These are phyloP conservation scores for Lonicera japonica DNA, from an alignment of 129 eudicot genomes.

Conservation along the genomic window DNA sequence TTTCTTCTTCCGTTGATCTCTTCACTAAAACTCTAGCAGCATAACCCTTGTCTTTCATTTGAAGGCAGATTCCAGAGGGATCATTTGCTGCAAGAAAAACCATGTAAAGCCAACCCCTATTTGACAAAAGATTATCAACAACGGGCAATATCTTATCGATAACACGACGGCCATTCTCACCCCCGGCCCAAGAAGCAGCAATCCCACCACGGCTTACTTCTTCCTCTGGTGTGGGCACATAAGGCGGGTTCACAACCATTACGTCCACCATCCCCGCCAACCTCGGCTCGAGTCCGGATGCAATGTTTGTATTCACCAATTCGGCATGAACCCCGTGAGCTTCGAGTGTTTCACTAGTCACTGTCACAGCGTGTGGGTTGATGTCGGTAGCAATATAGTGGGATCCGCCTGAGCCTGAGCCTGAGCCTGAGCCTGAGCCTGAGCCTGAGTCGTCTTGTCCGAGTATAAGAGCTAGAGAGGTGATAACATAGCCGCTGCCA, in stretches of 20 bases:
- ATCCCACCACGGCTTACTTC: conserved; percentile 73
- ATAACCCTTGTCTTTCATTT: conserved; percentile 74
- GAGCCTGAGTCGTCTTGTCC: no score
- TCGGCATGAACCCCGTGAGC: conserved; percentile 82
- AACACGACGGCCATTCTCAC: conserved; percentile 82
- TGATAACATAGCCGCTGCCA: conserved; percentile 84
- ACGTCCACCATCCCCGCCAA: conserved; percentile 58
- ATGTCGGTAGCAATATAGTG: conserved; percentile 70
- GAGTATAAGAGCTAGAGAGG: conserved; percentile 79
- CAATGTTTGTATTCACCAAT: conserved; percentile 55
- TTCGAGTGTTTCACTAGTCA: conserved; percentile 64
- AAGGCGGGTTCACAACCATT: conserved; percentile 83
- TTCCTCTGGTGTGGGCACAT: conserved; percentile 91
- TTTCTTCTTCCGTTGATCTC: conserved; percentile 93
- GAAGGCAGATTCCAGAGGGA: conserved; percentile 55
- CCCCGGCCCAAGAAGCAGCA: conserved; percentile 86
- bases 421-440: no score
- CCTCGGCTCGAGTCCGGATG: conserved; percentile 62
- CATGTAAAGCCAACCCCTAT: conserved; percentile 84
- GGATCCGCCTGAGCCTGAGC: conserved; percentile 17
- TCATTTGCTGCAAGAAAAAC: conserved; percentile 59
- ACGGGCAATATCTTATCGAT: conserved; percentile 79
- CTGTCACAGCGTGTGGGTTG: conserved; percentile 69
- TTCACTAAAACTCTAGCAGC: conserved; percentile 62
- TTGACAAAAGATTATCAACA: conserved; percentile 68